Evolutionary conservation across 176 grass and related monocot genomes (phyloP).

Genomic region (Cenchrus americanus): DNA sequence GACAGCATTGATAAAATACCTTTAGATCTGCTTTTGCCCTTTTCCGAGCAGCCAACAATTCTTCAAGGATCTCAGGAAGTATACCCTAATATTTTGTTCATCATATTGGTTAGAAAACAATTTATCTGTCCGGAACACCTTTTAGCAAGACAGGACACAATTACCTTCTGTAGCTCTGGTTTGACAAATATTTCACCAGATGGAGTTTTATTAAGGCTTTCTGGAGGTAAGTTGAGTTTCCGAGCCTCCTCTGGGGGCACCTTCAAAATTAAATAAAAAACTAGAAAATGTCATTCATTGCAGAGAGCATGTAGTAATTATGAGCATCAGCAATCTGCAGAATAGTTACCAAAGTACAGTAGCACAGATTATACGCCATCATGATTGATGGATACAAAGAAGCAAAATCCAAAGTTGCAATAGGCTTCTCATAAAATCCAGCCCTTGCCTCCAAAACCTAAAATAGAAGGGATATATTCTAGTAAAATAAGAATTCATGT

Average conservation of each 20-base stretch:
- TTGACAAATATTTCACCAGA: slow-evolving; percentile 98
- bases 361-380: slow-evolving; percentile 99
- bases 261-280: slow-evolving; percentile 51
- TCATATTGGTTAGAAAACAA: slow-evolving; percentile 35
- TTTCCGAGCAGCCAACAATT: slow-evolving; percentile 91
- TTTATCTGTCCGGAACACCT: slow-evolving; percentile 14
- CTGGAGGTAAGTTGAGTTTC: slow-evolving; percentile 76
- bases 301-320: slow-evolving; percentile 22
- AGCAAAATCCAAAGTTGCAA: slow-evolving; percentile 99
- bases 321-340: slow-evolving; percentile 7
- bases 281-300: slow-evolving; percentile 33
- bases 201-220: slow-evolving; percentile 89
- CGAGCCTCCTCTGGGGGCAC: slow-evolving; percentile 86
- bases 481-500: slow-evolving; percentile 15
- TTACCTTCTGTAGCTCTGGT: slow-evolving; percentile 92
- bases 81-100: slow-evolving; percentile 70
- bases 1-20: slow-evolving; percentile 53
- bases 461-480: slow-evolving; percentile 7
- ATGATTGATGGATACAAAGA: slow-evolving; percentile 99
- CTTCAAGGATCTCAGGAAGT: slow-evolving; percentile 99
- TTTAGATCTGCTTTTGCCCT: slow-evolving; percentile 99
- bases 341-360: slow-evolving; percentile 93
- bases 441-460: slow-evolving; percentile 98
- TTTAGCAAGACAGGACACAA: slow-evolving; percentile 23
- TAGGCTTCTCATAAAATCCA: slow-evolving; percentile 98